Evolutionary conservation across 495 filamentous ascomycete species (phyloP).

Genomic region (Hypoxylon perforatum): DNA sequence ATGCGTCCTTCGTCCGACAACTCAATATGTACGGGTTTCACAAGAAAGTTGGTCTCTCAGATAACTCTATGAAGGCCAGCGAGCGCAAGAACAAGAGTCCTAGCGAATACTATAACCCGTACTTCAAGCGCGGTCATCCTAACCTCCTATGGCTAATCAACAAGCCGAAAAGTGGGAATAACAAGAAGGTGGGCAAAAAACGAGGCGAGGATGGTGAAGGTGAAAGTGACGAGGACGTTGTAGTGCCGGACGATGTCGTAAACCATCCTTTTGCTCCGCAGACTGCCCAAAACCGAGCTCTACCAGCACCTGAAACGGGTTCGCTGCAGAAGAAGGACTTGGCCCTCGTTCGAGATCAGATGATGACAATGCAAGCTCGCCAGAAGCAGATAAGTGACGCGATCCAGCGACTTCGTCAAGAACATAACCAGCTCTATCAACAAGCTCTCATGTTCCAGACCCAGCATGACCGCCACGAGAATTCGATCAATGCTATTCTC

Average conservation of each 20-base stretch:
- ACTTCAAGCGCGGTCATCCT: constrained; percentile 91
- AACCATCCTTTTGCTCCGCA: constrained; percentile 33
- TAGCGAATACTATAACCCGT: constrained; percentile 97
- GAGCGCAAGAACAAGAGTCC: constrained; percentile 97
- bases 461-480: constrained; percentile 94
- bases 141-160: constrained; percentile 97
- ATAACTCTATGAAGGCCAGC: constrained; percentile 97
- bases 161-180: constrained; percentile 83
- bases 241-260: constrained; percentile 49
- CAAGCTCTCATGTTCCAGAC: constrained; percentile 91
- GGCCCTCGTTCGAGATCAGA: constrained; percentile 77
- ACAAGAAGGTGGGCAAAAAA: constrained; percentile 63
- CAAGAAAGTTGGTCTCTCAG: constrained; percentile 95
- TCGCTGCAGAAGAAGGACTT: constrained; percentile 82
- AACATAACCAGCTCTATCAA: constrained; percentile 88
- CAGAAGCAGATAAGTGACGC: constrained; percentile 84
- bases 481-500: constrained; percentile 96
- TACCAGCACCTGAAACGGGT: constrained; percentile 52
- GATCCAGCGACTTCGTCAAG: constrained; percentile 79
- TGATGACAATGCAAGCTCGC: constrained; percentile 83
- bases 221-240: constrained; percentile 76
- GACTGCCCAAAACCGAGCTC: constrained; percentile 33
- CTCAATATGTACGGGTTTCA: constrained; percentile 99
- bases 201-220: constrained; percentile 77
- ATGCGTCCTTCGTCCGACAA: constrained; percentile 97